Percentiles rank a stretch among this genome's conserved stretches.
These are phyloP conservation scores for Entomophthora muscae DNA, from an alignment of 371 early-diverging fungal species.

Conservation along the genomic window DNA sequence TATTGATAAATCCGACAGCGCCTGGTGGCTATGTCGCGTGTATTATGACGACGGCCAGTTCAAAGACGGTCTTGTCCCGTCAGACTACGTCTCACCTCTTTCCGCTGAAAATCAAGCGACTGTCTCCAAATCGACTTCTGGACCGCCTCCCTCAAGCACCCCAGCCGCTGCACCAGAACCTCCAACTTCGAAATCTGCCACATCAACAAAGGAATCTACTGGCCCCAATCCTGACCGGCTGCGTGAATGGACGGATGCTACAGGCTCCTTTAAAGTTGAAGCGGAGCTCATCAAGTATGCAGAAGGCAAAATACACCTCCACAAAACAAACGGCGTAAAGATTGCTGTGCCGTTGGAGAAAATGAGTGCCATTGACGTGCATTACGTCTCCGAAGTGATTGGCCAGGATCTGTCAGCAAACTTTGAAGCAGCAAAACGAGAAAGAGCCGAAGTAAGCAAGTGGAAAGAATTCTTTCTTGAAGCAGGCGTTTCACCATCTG, in stretches of 20 bases:
- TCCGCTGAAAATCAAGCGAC: not conserved
- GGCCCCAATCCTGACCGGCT: slow-evolving; percentile 14
- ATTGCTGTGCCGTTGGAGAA: slow-evolving; percentile 84
- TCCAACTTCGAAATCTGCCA: slow-evolving; percentile 11
- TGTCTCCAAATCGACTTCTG: not conserved
- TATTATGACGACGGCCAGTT: slow-evolving; percentile 13
- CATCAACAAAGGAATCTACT: slow-evolving; percentile 9
- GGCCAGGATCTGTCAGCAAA: slow-evolving; percentile 19
- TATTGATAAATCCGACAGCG: not conserved
- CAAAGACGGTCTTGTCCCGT: slow-evolving; percentile 26
- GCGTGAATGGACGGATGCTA: slow-evolving; percentile 84
- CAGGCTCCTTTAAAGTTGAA: slow-evolving; percentile 77
- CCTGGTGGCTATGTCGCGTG: slow-evolving; percentile 41
- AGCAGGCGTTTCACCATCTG: slow-evolving; percentile 48
- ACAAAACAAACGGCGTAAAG: slow-evolving; percentile 84
- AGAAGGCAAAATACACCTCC: slow-evolving; percentile 71
- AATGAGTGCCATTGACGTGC: slow-evolving; percentile 56
- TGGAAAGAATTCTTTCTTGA: slow-evolving; percentile 80
- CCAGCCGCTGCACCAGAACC: slow-evolving; percentile 4
- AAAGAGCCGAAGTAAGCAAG: slow-evolving; percentile 18
- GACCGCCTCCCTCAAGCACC: not conserved
- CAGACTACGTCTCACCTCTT: slow-evolving; percentile 23
- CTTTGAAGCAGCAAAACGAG: slow-evolving; percentile 10
- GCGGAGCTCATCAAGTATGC: slow-evolving; percentile 62
- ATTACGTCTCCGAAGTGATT: slow-evolving; percentile 34